Percentiles rank a stretch among this genome's conserved stretches.
Evolutionary conservation across 305 asterid genomes (phyloP).

Genomic region (Fraxinus paxiana): DNA sequence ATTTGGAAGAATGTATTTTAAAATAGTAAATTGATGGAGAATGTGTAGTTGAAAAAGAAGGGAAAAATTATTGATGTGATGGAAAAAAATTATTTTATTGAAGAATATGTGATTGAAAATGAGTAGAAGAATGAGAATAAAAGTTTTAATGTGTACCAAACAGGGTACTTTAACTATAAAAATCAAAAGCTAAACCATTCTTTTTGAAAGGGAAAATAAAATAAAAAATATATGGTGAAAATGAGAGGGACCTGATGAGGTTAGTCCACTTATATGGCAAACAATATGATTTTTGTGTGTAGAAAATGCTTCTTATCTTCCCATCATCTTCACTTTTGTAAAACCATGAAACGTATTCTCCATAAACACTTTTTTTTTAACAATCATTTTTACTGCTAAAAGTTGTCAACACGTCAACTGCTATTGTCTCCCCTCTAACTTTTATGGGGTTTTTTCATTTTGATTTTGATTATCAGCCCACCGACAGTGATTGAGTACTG

Average conservation of each 20-base stretch:
- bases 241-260: background rate
- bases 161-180: background rate
- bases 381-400: conserved; percentile 74
- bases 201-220: background rate
- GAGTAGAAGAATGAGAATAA: no score
- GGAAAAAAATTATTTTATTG: no score
- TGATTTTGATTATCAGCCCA: conserved; percentile 14
- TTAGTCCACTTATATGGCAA: conserved; percentile 69
- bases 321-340: conserved; percentile 43
- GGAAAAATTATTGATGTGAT: no score
- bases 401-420: conserved; percentile 45
- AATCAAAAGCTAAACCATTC: background rate
- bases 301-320: conserved; percentile 71
- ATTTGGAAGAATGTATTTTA: no score
- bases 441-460: background rate
- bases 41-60: no score
- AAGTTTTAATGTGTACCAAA: no score
- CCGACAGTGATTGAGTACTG: conserved; percentile 17
- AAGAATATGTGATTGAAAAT: no score
- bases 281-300: conserved; percentile 57
- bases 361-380: conserved; percentile 36
- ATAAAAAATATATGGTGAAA: background rate
- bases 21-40: no score
- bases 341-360: conserved; percentile 26
- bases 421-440: conserved; percentile 22